Evolutionary conservation across 192 early-diverging fungal species (phyloP).

Genomic region (Coemansia aciculifera): DNA sequence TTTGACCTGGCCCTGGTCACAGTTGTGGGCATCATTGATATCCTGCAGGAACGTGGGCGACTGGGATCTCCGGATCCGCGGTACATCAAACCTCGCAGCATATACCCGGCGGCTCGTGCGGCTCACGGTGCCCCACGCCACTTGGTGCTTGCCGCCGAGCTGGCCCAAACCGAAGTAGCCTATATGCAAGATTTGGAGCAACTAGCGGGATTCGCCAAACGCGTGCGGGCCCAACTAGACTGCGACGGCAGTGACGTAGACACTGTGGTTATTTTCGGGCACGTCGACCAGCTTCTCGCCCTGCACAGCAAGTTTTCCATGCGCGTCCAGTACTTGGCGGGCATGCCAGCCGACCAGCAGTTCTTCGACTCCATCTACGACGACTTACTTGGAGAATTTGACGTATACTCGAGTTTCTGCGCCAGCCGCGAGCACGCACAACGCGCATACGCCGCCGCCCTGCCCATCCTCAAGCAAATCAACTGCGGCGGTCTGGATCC

Average conservation of each 20-base stretch:
- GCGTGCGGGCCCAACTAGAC: conserved; percentile 18
- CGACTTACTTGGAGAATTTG: conserved; percentile 21
- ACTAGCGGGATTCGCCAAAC: conserved; percentile 25
- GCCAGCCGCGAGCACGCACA: conserved; percentile 33
- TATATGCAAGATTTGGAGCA: conserved; percentile 54
- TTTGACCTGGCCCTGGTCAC: conserved; percentile 29
- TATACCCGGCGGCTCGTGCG: conserved; percentile 33
- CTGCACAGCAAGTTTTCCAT: conserved; percentile 46
- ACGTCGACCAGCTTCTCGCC: conserved; percentile 26
- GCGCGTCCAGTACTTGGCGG: conserved; percentile 50
- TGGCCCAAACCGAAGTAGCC: conserved; percentile 50
- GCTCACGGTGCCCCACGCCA: conserved; percentile 18
- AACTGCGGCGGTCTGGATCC: conserved; percentile 18
- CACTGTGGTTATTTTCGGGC: conserved; percentile 23
- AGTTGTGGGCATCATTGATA: conserved; percentile 32
- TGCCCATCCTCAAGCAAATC: conserved; percentile 22
- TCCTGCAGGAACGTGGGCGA: conserved; percentile 30
- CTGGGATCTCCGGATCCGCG: conserved; percentile 28
- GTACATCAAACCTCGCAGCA: conserved; percentile 34
- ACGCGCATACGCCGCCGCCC: conserved; percentile 19
- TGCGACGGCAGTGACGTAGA: conserved; percentile 20
- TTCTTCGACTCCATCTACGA: conserved; percentile 31
- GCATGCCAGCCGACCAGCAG: conserved; percentile 27
- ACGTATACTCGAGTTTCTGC: conserved; percentile 42
- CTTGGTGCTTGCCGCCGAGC: conserved; percentile 33